phyloP scores from a whole-genome alignment of 805 yeast genomes.

The Sugiyamaella mastotermitis region DNA sequence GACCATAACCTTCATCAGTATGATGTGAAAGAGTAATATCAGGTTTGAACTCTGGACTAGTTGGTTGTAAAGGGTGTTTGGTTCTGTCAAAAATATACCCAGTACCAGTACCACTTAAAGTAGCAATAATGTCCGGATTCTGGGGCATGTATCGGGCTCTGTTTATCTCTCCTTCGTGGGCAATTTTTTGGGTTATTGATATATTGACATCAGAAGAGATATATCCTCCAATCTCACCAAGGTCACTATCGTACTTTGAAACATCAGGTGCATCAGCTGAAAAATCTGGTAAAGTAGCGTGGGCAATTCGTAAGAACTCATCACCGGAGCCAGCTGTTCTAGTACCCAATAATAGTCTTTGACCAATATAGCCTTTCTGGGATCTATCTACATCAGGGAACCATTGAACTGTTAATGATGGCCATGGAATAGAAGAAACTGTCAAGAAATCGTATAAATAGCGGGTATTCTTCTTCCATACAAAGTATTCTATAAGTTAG shows the following conservation, averaged over 20 bases:
- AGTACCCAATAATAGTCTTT: conserved; percentile 53
- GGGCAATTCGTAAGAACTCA: conserved; percentile 41
- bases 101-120: conserved; percentile 61
- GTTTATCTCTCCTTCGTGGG: conserved; percentile 68
- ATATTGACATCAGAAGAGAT: conserved; percentile 31
- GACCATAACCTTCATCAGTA: conserved; percentile 47
- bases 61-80: conserved; percentile 55
- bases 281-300: conserved; percentile 21
- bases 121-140: conserved; percentile 76
- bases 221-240: conserved; percentile 31
- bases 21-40: conserved; percentile 45
- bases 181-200: conserved; percentile 50
- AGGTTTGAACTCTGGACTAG: conserved; percentile 35
- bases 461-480: conserved; percentile 60
- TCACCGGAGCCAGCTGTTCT: conserved; percentile 53
- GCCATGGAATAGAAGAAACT: conserved; percentile 56
- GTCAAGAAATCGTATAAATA: conserved; percentile 48
- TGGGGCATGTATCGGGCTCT: conserved; percentile 72
- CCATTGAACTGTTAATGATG: conserved; percentile 55
- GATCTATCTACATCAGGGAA: conserved; percentile 44
- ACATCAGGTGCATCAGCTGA: conserved; percentile 21
- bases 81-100: conserved; percentile 74
- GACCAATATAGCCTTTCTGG: conserved; percentile 9
- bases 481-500: conserved; percentile 33
- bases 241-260: conserved; percentile 33